Base-by-base conservation (phyloP, 371 early-diverging fungal genomes). In the Neoconidiobolus thromboides region DNA sequence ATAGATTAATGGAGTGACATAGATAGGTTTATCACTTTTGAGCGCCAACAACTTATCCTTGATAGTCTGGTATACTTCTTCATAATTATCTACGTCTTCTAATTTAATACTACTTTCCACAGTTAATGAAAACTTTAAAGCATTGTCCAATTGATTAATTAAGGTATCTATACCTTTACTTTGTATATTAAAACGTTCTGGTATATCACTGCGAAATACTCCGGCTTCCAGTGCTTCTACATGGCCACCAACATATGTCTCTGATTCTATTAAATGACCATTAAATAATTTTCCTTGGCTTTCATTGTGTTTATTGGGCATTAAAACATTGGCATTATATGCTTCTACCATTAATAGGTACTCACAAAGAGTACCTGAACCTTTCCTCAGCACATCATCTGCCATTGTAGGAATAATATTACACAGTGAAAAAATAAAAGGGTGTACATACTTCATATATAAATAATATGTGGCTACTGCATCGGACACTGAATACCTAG, bases 401-500 rank as follows among this genome's bases (percentile, higher is more conserved):
- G 97, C 95, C 37, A 86, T 85, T 64, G 96, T 78, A 0, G 99
- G 99, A 65, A 99, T 96, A 61, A 99, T 89, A 67, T 97, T 97
- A 73, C 97, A 96, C 3, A 99, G 77, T 3, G 99, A 99, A 68
- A 98, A 99, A 53, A 98, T 94, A 67, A 99, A 99, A 4, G 98
- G 95, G 72, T 98, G 91, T 6, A 99, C 98, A 69, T 98, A 98
- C 76, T 99, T 98, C 89, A 96, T 93, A 69, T 98, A 99, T 1
- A 99, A 76, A 64, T 96, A 96, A 70, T 98, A 99, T 0, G 99
- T 99, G 0, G 99, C 99, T 1, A 99, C 97, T 2, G 99, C 99
- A 78, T 99, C 99, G 55, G 99, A 98, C 38, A 99, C 99, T 12
- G 99, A 98, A 70, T 99, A 99, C 58, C 94, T 91, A 6, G 99